Base-by-base conservation (phyloP, 768 basidiomycete genomes). In the Suillus occidentalis region DNA sequence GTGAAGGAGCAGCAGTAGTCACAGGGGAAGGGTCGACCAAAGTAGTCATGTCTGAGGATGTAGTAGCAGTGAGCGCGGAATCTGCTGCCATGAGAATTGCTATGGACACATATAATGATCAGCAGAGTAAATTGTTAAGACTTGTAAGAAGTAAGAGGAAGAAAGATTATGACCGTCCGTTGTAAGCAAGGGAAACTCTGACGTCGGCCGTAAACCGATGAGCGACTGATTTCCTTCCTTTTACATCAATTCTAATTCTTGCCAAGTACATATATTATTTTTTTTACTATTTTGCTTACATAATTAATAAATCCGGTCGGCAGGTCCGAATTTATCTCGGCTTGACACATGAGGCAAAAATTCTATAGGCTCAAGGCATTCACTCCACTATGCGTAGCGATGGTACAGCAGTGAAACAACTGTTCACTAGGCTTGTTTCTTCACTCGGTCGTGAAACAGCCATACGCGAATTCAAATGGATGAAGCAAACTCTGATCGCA, bases 391-490 rank as follows among this genome's bases (percentile, higher is more conserved):
- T 68, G 67, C 60, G 8, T 40, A 49, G 55, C 47, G 47, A 42
- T 28, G 13, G 16, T 22, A 8, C 55, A 7, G 34, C 42, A 60
- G 66, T 75, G 64, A 47, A 62, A 59, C 60, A 64, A 69, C 70
- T 65, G 67, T 64, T 72, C 31, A 55, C 72, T 47, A 71, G 72
- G 63, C 79, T 84, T 60, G 68, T 75, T 56, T 69, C 69, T 47
- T 60, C 37, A 25, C 71, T 84, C 37, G 82, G 82, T 16, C 70
- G 65, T 20, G 70, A 75, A 42, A 70, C 66, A 22, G 83, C 83
- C 6, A 63, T 53, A n/a, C 70, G 69, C 10, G 86, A 87, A 73
- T 66, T 86, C 3, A 72, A 76, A 63, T 87, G 86, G 86, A 81
- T 87, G 76, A 72, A 68, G 61, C 72, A 81, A 63, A 75, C 76